Evolutionary conservation across 2,329 filamentous ascomycete genomes (phyloP).

Genomic region (Emericellopsis cladophorae): DNA sequence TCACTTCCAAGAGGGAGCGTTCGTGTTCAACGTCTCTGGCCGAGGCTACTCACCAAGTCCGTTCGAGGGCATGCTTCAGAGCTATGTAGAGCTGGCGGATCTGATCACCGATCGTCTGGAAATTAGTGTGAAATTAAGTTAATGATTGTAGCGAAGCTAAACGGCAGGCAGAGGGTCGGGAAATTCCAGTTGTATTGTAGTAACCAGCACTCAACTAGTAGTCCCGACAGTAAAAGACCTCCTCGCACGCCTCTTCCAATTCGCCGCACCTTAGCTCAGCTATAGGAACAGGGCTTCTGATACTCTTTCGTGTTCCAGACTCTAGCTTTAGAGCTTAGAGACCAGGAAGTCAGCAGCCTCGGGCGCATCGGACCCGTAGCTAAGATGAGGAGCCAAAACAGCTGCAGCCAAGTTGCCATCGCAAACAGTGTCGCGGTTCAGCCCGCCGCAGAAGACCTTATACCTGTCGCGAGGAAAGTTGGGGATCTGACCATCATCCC

Average conservation of each 20-base stretch:
- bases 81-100: too few relatives aligned
- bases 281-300: background rate
- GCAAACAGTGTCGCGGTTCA: slow-evolving; percentile 22
- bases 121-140: background rate
- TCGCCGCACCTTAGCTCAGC: background rate
- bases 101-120: too few relatives aligned
- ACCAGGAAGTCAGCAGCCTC: slow-evolving; percentile 16
- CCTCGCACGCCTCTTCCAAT: background rate
- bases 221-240: background rate
- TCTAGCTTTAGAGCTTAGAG: slow-evolving; percentile 1
- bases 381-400: slow-evolving; percentile 21
- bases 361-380: slow-evolving; percentile 19
- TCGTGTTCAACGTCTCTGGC: too few relatives aligned
- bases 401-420: slow-evolving; percentile 14
- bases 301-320: background rate
- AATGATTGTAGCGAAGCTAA: background rate
- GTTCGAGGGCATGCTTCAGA: too few relatives aligned
- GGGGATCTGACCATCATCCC: slow-evolving; percentile 22
- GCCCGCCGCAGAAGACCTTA: slow-evolving; percentile 23
- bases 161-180: background rate
- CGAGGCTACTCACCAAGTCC: too few relatives aligned
- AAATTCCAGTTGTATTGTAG: background rate
- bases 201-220: background rate
- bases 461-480: slow-evolving; percentile 20
- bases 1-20: too few relatives aligned